Conservation (phyloP, 2,329 filamentous ascomycete species). For the Colletotrichum chlorophyti region DNA sequence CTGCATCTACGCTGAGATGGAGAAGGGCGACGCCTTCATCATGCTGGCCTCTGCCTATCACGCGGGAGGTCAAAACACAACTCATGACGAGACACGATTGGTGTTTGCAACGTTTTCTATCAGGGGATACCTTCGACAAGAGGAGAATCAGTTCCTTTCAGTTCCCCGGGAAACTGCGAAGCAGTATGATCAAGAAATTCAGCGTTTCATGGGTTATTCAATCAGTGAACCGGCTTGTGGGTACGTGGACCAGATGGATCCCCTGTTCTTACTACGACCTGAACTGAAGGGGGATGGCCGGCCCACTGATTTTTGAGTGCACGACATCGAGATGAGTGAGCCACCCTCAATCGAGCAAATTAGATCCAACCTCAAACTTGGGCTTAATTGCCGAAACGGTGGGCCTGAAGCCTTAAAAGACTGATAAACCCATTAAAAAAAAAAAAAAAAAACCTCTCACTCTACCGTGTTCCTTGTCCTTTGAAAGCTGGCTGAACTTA, state of each 20-base stretch:
- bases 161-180: constrained; percentile 7
- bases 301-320: constrained; percentile 8
- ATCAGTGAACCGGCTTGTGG: constrained; percentile 22
- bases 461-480: too few relatives aligned
- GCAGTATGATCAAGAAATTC: not conserved
- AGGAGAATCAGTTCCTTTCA: constrained; percentile 17
- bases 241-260: constrained; percentile 17
- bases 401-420: too few relatives aligned
- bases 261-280: constrained; percentile 12
- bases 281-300: constrained; percentile 15
- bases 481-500: too few relatives aligned
- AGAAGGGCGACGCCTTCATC: constrained; percentile 33
- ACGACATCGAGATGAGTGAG: too few relatives aligned
- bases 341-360: too few relatives aligned
- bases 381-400: too few relatives aligned
- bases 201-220: constrained; percentile 19
- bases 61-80: constrained; percentile 31
- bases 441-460: too few relatives aligned
- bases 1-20: constrained; percentile 31
- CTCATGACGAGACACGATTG: constrained; percentile 26
- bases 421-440: too few relatives aligned
- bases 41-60: constrained; percentile 34
- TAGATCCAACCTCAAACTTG: too few relatives aligned
- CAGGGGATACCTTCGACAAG: constrained; percentile 15
- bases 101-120: constrained; percentile 16